A percentile compares a stretch with the other conserved stretches of the same genome.
Conservation (phyloP, 768 basidiomycete genomes). For the Suillus fuscotomentosus region DNA sequence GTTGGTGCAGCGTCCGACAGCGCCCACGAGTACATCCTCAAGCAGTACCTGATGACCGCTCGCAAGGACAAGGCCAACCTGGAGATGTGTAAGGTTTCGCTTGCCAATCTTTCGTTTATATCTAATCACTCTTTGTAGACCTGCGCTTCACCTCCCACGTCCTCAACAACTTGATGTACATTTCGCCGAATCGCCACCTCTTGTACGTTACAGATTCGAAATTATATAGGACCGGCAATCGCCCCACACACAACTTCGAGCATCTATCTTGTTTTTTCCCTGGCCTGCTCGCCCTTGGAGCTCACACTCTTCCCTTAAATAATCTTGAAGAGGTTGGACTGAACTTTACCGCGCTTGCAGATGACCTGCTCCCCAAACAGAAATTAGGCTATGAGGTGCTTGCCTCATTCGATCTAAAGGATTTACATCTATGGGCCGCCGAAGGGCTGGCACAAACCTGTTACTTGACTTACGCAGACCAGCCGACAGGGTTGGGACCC, state of each 20-base stretch:
- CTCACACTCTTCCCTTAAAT: constrained; percentile 56
- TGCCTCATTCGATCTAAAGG: constrained; percentile 48
- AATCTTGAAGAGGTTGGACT: constrained; percentile 49
- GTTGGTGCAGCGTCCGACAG: constrained; percentile 73
- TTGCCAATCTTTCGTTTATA: not conserved
- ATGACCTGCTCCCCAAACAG: constrained; percentile 19
- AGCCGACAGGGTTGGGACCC: constrained; percentile 65
- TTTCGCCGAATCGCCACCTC: constrained; percentile 62
- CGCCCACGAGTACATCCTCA: constrained; percentile 75
- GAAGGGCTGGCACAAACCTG: constrained; percentile 73
- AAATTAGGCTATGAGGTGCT: constrained; percentile 38
- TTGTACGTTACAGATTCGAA: constrained; percentile 65
- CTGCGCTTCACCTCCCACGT: constrained; percentile 61
- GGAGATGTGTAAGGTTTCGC: constrained; percentile 57
- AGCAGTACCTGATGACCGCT: constrained; percentile 67
- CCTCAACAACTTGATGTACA: constrained; percentile 61
- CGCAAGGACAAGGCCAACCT: constrained; percentile 58
- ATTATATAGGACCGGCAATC: constrained; percentile 25
- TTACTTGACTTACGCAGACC: constrained; percentile 69
- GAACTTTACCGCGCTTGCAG: constrained; percentile 37
- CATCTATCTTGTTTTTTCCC: constrained; percentile 80
- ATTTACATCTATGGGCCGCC: constrained; percentile 75
- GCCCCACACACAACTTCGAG: constrained; percentile 55
- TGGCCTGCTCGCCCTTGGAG: constrained; percentile 72
- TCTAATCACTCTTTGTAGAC: constrained; percentile 37